Conservation (phyloP, 352 stramenopile genomes). For the Phytophthora litchii region DNA sequence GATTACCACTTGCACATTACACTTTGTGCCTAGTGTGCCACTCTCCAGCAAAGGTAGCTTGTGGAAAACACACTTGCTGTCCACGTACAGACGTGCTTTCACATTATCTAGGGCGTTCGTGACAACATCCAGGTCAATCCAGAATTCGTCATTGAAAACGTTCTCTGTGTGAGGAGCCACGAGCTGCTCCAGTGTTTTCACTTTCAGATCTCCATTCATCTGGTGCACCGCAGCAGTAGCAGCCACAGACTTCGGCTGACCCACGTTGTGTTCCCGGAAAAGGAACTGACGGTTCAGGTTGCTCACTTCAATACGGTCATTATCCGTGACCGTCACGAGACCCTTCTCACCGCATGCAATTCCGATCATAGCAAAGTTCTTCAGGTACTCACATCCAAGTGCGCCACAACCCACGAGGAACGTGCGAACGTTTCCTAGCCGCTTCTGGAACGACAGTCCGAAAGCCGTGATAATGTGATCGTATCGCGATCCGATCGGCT, state of each 20-base stretch:
- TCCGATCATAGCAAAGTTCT: conserved; percentile 89
- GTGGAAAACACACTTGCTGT: conserved; percentile 98
- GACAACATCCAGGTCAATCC: conserved; percentile 91
- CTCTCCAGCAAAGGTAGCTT: conserved; percentile 96
- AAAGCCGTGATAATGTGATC: conserved; percentile 81
- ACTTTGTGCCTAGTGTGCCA: conserved; percentile 98
- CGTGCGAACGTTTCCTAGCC: conserved; percentile 70
- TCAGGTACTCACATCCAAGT: conserved; percentile 85
- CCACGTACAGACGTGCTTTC: conserved; percentile 97
- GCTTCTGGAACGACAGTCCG: conserved; percentile 72
- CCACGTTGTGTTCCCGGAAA: conserved; percentile 88
- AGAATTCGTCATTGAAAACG: conserved; percentile 83
- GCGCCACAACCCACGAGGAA: conserved; percentile 86
- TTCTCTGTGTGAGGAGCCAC: conserved; percentile 84
- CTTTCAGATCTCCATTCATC: conserved; percentile 81
- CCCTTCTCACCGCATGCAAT: conserved; percentile 78
- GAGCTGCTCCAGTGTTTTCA: conserved; percentile 83
- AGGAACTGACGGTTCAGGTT: conserved; percentile 90
- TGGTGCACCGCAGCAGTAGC: conserved; percentile 73
- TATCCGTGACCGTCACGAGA: conserved; percentile 84
- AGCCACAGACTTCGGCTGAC: conserved; percentile 84
- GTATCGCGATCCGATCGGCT: conserved; percentile 72
- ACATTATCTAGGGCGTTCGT: conserved; percentile 99
- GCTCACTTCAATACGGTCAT: conserved; percentile 89
- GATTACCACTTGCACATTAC: conserved; percentile 94